Evolutionary conservation across 805 yeast species (phyloP).

Genomic region (Hanseniaspora lachancei): DNA sequence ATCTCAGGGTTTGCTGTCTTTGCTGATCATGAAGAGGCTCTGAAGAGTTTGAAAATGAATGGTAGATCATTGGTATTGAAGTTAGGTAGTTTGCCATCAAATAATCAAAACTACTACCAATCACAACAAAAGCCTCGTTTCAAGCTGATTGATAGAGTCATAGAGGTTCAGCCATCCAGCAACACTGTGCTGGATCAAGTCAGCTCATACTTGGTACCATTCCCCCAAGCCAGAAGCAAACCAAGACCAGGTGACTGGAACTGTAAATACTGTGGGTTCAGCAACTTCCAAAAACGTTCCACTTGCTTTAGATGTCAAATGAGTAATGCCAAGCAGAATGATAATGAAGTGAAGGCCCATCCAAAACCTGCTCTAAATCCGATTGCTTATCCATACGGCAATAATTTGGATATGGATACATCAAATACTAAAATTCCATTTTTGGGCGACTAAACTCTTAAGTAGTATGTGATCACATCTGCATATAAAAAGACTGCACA

Average conservation of each 20-base stretch:
- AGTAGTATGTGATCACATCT: not conserved
- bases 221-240: slow-evolving; percentile 72
- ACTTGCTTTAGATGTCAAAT: slow-evolving; percentile 71
- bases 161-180: slow-evolving; percentile 82
- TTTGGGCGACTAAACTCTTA: not conserved
- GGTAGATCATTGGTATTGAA: slow-evolving; percentile 38
- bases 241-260: slow-evolving; percentile 98
- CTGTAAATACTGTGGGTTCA: slow-evolving; percentile 92
- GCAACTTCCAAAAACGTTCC: slow-evolving; percentile 85
- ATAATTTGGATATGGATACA: not conserved
- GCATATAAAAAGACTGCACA: too few relatives aligned
- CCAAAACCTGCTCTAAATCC: slow-evolving; percentile 7
- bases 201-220: slow-evolving; percentile 65
- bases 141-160: slow-evolving; percentile 41
- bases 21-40: slow-evolving; percentile 73
- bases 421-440: not conserved
- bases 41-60: slow-evolving; percentile 62
- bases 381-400: slow-evolving; percentile 9
- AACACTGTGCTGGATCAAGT: slow-evolving; percentile 67
- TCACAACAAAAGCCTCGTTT: slow-evolving; percentile 10
- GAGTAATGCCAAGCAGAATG: slow-evolving; percentile 14
- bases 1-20: slow-evolving; percentile 76
- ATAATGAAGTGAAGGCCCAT: slow-evolving; percentile 14
- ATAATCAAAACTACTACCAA: slow-evolving; percentile 31
- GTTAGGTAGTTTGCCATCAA: slow-evolving; percentile 17